Conservation (phyloP, 257 asterid genomes). For the Solanum medicagineum region DNA sequence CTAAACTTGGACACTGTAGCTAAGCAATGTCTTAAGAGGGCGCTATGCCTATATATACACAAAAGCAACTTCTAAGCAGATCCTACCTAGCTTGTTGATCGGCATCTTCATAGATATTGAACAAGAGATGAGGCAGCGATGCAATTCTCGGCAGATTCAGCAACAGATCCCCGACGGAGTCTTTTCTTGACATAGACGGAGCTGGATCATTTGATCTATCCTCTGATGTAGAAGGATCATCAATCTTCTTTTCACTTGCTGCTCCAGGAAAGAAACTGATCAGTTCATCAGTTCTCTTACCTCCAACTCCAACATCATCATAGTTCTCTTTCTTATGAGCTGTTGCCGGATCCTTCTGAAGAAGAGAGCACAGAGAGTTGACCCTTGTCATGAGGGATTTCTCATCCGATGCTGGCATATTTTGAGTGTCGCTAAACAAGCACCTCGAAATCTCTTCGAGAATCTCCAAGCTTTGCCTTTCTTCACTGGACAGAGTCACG, state of each 20-base stretch:
- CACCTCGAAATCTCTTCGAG: slow-evolving; percentile 13
- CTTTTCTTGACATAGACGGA: slow-evolving; percentile 61
- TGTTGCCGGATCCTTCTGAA: slow-evolving; percentile 63
- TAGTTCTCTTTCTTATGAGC: slow-evolving; percentile 18
- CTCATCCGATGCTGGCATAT: slow-evolving; percentile 51
- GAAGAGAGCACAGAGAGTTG: slow-evolving; percentile 85
- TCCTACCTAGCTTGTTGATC: slow-evolving; percentile 50
- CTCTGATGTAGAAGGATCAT: not conserved
- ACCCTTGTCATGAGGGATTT: slow-evolving; percentile 79
- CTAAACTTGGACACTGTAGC: not conserved
- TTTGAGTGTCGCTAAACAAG: slow-evolving; percentile 55
- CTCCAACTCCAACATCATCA: slow-evolving; percentile 8
- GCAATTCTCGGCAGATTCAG: slow-evolving; percentile 84
- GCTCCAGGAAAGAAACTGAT: not conserved
- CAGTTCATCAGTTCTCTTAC: slow-evolving; percentile 14
- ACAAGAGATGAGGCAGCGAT: slow-evolving; percentile 84
- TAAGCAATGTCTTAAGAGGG: not conserved
- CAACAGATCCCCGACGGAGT: slow-evolving; percentile 72
- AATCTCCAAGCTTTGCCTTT: slow-evolving; percentile 57
- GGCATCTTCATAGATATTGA: slow-evolving; percentile 53
- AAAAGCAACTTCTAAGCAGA: not conserved
- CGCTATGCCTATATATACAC: slow-evolving; percentile 2
- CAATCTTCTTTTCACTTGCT: slow-evolving; percentile 1
- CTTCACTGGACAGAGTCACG: slow-evolving; percentile 57
- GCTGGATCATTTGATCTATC: slow-evolving; percentile 14